phyloP scores from a whole-genome alignment of 108 stramenopile species.

The Fragilaria radians region DNA sequence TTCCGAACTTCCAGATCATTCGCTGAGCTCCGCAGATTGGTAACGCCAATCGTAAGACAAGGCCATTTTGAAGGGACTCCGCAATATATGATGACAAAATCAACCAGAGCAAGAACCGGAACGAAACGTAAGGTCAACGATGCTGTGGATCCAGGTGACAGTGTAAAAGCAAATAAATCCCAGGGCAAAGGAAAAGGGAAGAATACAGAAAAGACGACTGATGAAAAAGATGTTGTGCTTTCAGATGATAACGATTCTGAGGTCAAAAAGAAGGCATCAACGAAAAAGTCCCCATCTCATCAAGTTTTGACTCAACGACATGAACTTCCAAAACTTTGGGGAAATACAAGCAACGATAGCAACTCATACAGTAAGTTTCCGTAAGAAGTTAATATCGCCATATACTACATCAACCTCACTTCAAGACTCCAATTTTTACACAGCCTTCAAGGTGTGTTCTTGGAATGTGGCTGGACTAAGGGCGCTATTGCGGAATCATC shows the following conservation, averaged over 20 bases:
- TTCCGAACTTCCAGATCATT: no score
- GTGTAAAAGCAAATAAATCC: not conserved
- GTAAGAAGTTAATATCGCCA: not conserved
- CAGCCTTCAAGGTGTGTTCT: conserved; percentile 69
- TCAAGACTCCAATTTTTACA: not conserved
- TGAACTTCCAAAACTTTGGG: conserved; percentile 56
- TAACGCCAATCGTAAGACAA: no score
- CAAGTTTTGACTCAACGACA: conserved; percentile 76
- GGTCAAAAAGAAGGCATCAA: conserved; percentile 24
- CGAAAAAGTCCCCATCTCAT: conserved; percentile 38
- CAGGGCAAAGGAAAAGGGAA: not conserved
- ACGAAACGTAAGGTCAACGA: no score
- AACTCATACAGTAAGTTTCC: conserved; percentile 47
- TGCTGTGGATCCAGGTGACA: no score
- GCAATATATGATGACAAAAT: no score
- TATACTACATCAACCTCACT: not conserved
- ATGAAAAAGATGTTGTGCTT: not conserved
- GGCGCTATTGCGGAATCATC: conserved; percentile 66
- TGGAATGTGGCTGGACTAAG: conserved; percentile 94
- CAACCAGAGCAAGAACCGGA: no score
- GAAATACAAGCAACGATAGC: conserved; percentile 14
- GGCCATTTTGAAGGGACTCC: no score
- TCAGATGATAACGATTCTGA: not conserved
- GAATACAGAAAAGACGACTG: not conserved
- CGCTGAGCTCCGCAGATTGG: no score